Conservation (phyloP, 306 rosid species). For the Sicyos baderoa region DNA sequence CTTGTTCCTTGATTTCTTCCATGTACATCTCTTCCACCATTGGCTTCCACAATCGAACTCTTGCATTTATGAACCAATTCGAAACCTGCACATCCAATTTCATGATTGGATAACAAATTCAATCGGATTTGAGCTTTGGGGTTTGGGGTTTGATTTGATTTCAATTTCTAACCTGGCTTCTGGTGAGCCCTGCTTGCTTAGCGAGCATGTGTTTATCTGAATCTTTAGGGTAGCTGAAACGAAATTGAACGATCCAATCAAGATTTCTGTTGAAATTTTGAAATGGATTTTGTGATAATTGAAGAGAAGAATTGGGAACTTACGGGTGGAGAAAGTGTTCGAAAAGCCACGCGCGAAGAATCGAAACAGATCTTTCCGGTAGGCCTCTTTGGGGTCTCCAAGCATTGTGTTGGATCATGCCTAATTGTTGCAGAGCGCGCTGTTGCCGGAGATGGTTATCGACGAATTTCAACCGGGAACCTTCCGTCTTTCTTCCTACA, state of each 20-base stretch:
- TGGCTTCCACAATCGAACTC: conserved; percentile 97
- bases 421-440: conserved; percentile 87
- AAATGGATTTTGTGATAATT: background rate
- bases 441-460: conserved; percentile 89
- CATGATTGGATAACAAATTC: background rate
- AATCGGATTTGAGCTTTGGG: background rate
- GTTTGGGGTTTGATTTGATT: background rate
- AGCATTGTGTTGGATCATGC: conserved; percentile 98
- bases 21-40: conserved; percentile 97
- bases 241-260: conserved; percentile 17
- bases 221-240: conserved; percentile 83
- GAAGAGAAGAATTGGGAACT: conserved; percentile 22
- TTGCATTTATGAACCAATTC: conserved; percentile 94
- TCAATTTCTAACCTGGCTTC: conserved; percentile 64
- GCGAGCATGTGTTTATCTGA: conserved; percentile 95
- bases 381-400: conserved; percentile 99
- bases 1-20: conserved; percentile 82
- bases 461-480: conserved; percentile 77
- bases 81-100: conserved; percentile 50
- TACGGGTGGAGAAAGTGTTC: conserved; percentile 99
- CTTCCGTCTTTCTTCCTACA: conserved; percentile 59
- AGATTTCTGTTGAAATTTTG: background rate
- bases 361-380: conserved; percentile 93
- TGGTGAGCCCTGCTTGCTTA: conserved; percentile 88
- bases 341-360: conserved; percentile 97